Evolutionary conservation across 495 filamentous ascomycete genomes (phyloP).

Genomic region (Hypoxylon lienhwacheense): DNA sequence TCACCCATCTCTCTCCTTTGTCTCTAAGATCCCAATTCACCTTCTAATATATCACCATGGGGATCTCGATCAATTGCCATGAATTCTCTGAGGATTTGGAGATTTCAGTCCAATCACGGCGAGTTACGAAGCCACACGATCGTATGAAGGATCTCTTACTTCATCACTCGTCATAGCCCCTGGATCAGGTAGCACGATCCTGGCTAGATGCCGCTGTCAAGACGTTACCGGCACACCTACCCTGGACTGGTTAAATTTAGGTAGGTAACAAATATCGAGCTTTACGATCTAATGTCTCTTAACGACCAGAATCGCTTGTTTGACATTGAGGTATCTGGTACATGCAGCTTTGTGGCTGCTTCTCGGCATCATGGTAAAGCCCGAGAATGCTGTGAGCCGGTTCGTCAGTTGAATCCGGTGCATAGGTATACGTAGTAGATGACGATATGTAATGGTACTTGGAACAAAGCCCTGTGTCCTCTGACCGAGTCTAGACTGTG

Average conservation of each 20-base stretch:
- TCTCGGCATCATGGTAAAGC: constrained; percentile 20
- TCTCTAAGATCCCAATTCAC: constrained; percentile 16
- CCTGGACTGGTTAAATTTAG: constrained; percentile 8
- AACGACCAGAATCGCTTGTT: no score
- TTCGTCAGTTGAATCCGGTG: constrained; percentile 5
- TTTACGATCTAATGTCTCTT: not conserved
- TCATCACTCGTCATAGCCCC: constrained; percentile 36
- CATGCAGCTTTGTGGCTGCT: constrained; percentile 4
- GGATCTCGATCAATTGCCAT: constrained; percentile 30
- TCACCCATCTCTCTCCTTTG: constrained; percentile 3
- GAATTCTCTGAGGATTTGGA: constrained; percentile 7
- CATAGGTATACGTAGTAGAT: constrained; percentile 20
- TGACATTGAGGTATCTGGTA: not conserved
- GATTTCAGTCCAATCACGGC: constrained; percentile 20
- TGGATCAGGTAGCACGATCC: constrained; percentile 14
- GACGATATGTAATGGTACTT: constrained; percentile 19
- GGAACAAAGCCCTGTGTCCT: constrained; percentile 6
- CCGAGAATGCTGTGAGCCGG: constrained; percentile 5
- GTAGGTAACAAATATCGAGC: no score
- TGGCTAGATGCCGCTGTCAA: constrained; percentile 6
- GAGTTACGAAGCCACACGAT: constrained; percentile 1
- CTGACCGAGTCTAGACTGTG: constrained; percentile 1
- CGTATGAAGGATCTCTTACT: constrained; percentile 25
- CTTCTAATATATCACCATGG: constrained; percentile 23
- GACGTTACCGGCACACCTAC: constrained; percentile 14